phyloP scores from a whole-genome alignment of 352 stramenopile species.

The Pythium utonaiense region DNA sequence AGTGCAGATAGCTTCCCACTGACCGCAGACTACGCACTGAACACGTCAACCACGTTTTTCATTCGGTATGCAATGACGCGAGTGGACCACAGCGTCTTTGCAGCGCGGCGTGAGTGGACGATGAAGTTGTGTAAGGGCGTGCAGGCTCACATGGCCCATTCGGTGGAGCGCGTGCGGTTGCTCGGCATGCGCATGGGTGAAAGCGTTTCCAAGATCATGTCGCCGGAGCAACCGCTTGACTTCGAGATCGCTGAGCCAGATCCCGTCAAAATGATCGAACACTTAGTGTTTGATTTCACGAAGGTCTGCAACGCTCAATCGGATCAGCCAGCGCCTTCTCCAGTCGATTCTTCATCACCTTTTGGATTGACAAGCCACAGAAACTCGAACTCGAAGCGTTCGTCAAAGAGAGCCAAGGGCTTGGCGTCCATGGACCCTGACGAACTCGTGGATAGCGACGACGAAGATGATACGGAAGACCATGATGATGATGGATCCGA shows the following conservation, averaged over 20 bases:
- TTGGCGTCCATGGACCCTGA: conserved; percentile 51
- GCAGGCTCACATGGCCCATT: conserved; percentile 70
- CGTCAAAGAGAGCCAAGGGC: conserved; percentile 4
- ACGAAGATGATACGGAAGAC: conserved; percentile 16
- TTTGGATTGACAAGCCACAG: not conserved
- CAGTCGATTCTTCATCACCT: not conserved
- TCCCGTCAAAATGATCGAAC: conserved; percentile 20
- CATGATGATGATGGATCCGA: conserved; percentile 27
- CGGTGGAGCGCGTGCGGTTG: conserved; percentile 43
- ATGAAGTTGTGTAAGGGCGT: conserved; percentile 69
- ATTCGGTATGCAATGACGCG: conserved; percentile 49
- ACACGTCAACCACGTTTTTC: conserved; percentile 62
- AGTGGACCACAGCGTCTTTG: conserved; percentile 24
- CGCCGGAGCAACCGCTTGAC: conserved; percentile 53
- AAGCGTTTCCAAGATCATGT: conserved; percentile 54
- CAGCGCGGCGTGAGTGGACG: conserved; percentile 44
- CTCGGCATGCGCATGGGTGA: conserved; percentile 74
- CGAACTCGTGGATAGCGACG: conserved; percentile 53
- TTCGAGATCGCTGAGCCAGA: conserved; percentile 53
- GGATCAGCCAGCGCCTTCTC: not conserved
- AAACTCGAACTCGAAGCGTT: not conserved
- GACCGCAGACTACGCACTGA: conserved; percentile 48
- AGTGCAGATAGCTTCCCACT: conserved; percentile 48
- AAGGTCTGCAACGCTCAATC: not conserved
- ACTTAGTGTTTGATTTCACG: conserved; percentile 14